Evolutionary conservation across 2,329 filamentous ascomycete species (phyloP).

Genomic region (Penicillium olsonii): DNA sequence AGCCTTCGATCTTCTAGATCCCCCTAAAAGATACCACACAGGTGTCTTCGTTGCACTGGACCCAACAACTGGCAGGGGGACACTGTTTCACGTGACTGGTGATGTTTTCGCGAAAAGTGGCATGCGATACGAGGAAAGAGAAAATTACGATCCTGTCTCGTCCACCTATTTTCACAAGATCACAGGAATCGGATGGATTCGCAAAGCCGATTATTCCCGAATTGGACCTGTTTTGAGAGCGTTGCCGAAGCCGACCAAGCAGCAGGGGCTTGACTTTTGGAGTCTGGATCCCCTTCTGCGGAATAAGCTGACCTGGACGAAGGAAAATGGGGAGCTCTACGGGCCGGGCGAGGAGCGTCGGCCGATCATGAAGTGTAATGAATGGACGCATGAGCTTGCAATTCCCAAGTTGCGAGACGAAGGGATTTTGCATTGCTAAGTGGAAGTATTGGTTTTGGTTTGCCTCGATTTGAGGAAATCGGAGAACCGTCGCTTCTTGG

Average conservation of each 20-base stretch:
- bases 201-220: conserved; percentile 2
- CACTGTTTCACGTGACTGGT: conserved; percentile 10
- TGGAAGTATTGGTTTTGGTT: neutral
- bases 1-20: too few species aligned
- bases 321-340: conserved; percentile 11
- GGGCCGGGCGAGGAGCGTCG: conserved; percentile 8
- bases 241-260: conserved; percentile 11
- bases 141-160: neutral
- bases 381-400: conserved; percentile 5
- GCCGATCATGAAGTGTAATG: conserved; percentile 11
- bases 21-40: too few species aligned
- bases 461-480: too few species aligned
- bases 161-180: neutral
- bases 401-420: neutral
- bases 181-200: conserved; percentile 8
- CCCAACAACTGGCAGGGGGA: neutral
- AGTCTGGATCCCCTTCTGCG: conserved; percentile 1
- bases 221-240: conserved; percentile 6
- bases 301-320: conserved; percentile 11
- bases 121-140: conserved; percentile 11
- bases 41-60: too few species aligned
- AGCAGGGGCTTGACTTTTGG: conserved; percentile 14
- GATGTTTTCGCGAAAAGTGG: conserved; percentile 9
- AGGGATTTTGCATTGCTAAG: neutral
- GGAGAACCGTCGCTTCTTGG: too few species aligned